These are phyloP conservation scores for Cryptosporidium muris DNA, from an alignment of 169 alveolate species.

Conservation along the genomic window DNA sequence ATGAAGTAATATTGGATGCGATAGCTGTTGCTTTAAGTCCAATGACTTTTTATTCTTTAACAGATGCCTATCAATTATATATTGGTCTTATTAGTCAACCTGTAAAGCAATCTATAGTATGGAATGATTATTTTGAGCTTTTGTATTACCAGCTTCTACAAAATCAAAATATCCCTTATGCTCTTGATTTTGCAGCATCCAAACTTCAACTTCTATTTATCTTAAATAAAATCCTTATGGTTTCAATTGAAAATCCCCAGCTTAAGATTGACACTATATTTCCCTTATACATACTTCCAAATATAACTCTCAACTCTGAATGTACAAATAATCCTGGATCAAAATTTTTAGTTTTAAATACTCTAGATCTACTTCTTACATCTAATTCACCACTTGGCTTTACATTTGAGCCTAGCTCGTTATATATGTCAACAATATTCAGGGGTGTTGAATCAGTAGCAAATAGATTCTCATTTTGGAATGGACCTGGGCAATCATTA, in stretches of 20 bases:
- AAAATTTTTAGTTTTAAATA: constrained; percentile 29
- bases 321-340: constrained; percentile 61
- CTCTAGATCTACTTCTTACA: constrained; percentile 42
- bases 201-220: constrained; percentile 40
- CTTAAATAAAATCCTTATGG: constrained; percentile 14
- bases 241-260: constrained; percentile 14
- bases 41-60: constrained; percentile 43
- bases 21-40: constrained; percentile 35
- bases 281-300: constrained; percentile 32
- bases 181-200: constrained; percentile 60
- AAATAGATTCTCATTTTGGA: constrained; percentile 62
- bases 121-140: constrained; percentile 54
- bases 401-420: constrained; percentile 38
- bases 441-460: constrained; percentile 67
- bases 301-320: constrained; percentile 51
- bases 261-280: constrained; percentile 38
- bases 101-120: constrained; percentile 31
- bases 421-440: constrained; percentile 19
- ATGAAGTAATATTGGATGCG: constrained; percentile 50
- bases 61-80: constrained; percentile 39
- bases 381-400: constrained; percentile 24
- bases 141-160: constrained; percentile 34
- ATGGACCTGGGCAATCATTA: constrained; percentile 25
- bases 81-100: constrained; percentile 39
- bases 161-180: constrained; percentile 19